Evolutionary conservation across 768 basidiomycete species (phyloP).

Genomic region (Cantharellus anzutake): DNA sequence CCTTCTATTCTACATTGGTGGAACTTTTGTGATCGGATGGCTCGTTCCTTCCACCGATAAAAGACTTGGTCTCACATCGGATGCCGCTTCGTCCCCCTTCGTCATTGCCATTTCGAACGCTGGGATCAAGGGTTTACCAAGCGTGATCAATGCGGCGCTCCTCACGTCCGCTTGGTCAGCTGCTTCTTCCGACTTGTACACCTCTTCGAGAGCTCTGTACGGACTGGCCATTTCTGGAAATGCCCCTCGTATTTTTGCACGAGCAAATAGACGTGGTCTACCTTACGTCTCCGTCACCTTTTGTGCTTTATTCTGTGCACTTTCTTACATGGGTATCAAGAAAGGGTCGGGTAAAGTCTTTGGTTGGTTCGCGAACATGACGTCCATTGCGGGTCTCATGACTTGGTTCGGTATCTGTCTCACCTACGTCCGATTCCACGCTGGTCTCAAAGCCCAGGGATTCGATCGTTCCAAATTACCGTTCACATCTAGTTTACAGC

Average conservation of each 20-base stretch:
- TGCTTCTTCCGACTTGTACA: conserved; percentile 76
- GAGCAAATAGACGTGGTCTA: conserved; percentile 50
- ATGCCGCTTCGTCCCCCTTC: conserved; percentile 66
- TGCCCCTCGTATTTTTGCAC: conserved; percentile 63
- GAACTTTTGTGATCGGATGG: conserved; percentile 62
- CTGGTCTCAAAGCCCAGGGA: conserved; percentile 67
- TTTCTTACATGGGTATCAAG: conserved; percentile 65
- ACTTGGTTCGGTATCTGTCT: conserved; percentile 54
- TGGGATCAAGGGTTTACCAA: conserved; percentile 75
- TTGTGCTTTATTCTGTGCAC: conserved; percentile 43
- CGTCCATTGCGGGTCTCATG: conserved; percentile 48
- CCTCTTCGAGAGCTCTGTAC: conserved; percentile 51
- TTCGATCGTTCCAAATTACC: conserved; percentile 54
- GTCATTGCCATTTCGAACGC: conserved; percentile 75
- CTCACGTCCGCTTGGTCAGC: conserved; percentile 88
- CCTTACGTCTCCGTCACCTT: conserved; percentile 54
- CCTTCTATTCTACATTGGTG: conserved; percentile 50
- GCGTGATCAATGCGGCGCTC: conserved; percentile 40
- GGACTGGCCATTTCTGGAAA: conserved; percentile 65
- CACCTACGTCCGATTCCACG: conserved; percentile 68
- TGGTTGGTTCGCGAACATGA: conserved; percentile 21
- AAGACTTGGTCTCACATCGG: conserved; percentile 31
- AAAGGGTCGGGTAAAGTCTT: conserved; percentile 35
- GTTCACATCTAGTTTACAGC: conserved; percentile 41
- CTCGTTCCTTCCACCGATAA: conserved; percentile 56